Conservation (phyloP, 768 basidiomycete genomes). For the Tephrocybe sp. region DNA sequence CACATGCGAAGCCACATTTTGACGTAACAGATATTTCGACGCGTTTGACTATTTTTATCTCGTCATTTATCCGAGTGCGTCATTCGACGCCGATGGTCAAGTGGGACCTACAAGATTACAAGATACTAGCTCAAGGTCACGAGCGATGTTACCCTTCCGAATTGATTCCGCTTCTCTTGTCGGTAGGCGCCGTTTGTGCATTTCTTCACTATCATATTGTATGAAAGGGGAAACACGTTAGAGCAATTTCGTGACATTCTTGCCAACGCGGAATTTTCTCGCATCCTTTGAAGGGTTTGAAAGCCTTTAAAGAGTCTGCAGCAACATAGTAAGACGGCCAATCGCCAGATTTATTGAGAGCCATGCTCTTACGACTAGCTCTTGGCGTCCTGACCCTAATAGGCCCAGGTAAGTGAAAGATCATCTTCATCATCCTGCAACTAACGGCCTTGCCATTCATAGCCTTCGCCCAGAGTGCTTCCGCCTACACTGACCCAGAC, state of each 20-base stretch:
- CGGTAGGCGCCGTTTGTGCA: not conserved
- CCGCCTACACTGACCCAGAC: conserved; percentile 46
- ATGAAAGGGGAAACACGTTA: conserved; percentile 16
- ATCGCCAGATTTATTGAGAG: conserved; percentile 13
- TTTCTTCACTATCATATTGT: conserved; percentile 8
- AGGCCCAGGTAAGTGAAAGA: conserved; percentile 33
- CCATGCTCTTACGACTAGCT: conserved; percentile 31
- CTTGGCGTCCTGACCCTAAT: conserved; percentile 37
- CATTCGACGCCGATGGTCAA: not conserved
- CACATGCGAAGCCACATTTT: no score
- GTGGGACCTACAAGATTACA: not conserved
- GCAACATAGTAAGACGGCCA: not conserved
- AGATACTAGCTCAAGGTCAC: conserved; percentile 12
- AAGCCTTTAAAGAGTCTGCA: conserved; percentile 18
- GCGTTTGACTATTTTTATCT: conserved; percentile 6
- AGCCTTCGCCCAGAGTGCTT: conserved; percentile 43
- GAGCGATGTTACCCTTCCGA: conserved; percentile 20
- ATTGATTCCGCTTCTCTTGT: conserved; percentile 21
- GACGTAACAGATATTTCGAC: no score
- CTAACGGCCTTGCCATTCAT: not conserved
- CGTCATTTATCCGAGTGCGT: conserved; percentile 16
- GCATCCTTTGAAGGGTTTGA: conserved; percentile 10
- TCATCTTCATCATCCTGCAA: not conserved
- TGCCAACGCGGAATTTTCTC: conserved; percentile 25
- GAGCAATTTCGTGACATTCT: conserved; percentile 5